A percentile compares a stretch with the other conserved stretches of the same genome.
These are phyloP conservation scores for Pichia cabralensis DNA, from an alignment of 805 yeast species.

Conservation along the genomic window DNA sequence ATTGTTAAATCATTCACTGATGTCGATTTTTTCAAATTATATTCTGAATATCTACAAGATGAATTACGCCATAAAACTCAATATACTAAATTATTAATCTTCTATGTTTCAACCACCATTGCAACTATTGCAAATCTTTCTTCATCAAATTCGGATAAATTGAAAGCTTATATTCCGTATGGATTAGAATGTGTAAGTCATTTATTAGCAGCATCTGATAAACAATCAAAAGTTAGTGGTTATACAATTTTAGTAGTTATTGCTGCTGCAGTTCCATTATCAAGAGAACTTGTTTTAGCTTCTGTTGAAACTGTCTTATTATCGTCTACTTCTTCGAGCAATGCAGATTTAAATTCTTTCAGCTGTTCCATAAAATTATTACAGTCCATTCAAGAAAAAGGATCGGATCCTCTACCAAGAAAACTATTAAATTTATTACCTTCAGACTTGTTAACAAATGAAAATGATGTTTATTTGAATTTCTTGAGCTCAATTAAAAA, in stretches of 20 bases:
- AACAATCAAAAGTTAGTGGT: conserved; percentile 71
- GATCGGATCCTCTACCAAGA: conserved; percentile 20
- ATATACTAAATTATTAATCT: conserved; percentile 64
- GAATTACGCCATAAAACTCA: conserved; percentile 44
- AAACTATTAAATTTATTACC: conserved; percentile 18
- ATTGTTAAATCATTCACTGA: conserved; percentile 70
- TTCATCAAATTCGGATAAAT: conserved; percentile 27
- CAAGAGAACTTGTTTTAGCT: conserved; percentile 46
- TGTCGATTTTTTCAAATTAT: conserved; percentile 53
- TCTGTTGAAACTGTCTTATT: conserved; percentile 47
- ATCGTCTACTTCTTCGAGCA: conserved; percentile 10
- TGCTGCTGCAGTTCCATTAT: conserved; percentile 60
- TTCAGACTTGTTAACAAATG: conserved; percentile 9
- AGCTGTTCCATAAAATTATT: conserved; percentile 37
- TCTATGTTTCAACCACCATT: conserved; percentile 65
- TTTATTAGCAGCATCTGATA: conserved; percentile 35
- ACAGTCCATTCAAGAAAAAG: conserved; percentile 33
- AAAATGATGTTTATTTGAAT: conserved; percentile 14
- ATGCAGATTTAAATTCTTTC: conserved; percentile 26
- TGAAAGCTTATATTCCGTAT: conserved; percentile 44
- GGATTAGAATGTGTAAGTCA: conserved; percentile 50
- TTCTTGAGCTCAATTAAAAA: conserved; percentile 11
- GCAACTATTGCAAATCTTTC: conserved; percentile 59
- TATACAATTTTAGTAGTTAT: conserved; percentile 76
- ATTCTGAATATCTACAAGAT: conserved; percentile 43